Percentiles rank a stretch among this genome's conserved stretches.
phyloP scores from a whole-genome alignment of 306 rosid genomes.

The Vachellia collinsii region DNA sequence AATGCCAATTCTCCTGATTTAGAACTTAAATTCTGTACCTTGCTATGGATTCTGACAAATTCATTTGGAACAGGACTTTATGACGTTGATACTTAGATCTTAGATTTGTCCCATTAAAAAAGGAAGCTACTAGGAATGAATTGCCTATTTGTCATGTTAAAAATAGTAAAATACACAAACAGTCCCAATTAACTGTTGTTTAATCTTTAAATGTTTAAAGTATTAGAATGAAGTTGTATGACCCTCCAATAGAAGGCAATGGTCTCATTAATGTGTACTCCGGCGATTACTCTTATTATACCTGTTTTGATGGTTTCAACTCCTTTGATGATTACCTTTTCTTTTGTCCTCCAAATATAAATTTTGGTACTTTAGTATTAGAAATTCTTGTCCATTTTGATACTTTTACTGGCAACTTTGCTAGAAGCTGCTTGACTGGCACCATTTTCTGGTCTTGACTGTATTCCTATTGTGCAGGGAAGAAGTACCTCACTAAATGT shows the following conservation, averaged over 20 bases:
- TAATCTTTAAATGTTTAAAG: conserved; percentile 20
- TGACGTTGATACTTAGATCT: conserved; percentile 27
- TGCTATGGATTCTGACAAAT: background rate
- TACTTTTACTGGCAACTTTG: conserved; percentile 3
- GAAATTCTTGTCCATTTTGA: background rate
- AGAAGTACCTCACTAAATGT: conserved; percentile 64
- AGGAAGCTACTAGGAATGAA: conserved; percentile 24
- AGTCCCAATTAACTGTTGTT: conserved; percentile 24
- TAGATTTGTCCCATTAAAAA: conserved; percentile 18
- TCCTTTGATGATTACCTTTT: background rate
- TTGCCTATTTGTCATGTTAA: conserved; percentile 13
- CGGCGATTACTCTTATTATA: conserved; percentile 3
- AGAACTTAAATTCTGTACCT: background rate
- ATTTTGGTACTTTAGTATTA: background rate
- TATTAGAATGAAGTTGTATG: conserved; percentile 23
- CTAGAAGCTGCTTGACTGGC: conserved; percentile 32
- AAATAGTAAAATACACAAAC: conserved; percentile 1
- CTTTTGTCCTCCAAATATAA: background rate
- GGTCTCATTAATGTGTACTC: background rate
- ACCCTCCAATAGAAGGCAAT: conserved; percentile 16
- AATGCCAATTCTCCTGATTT: background rate
- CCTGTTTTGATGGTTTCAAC: background rate
- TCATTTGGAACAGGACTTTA: conserved; percentile 27
- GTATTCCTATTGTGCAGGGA: conserved; percentile 60
- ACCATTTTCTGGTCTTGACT: conserved; percentile 44